These are phyloP conservation scores for Candida suzukii DNA, from an alignment of 805 yeast species.

Conservation along the genomic window DNA sequence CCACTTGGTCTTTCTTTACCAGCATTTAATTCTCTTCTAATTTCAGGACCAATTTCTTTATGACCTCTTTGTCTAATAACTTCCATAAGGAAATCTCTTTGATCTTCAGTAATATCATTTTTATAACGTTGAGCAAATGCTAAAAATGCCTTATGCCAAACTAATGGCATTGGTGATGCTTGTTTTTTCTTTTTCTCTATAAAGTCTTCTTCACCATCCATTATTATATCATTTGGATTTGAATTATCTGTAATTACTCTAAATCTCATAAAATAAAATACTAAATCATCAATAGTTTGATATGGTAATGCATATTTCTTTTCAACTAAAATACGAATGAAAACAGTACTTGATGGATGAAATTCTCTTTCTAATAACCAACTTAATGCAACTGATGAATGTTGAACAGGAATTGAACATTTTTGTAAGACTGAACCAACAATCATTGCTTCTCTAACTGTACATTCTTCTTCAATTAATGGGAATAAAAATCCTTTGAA, in stretches of 20 bases:
- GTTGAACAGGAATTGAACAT: conserved; percentile 89
- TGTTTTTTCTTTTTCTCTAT: conserved; percentile 25
- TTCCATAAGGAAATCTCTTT: conserved; percentile 87
- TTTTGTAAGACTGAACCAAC: conserved; percentile 87
- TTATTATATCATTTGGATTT: conserved; percentile 31
- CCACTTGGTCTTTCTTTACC: conserved; percentile 54
- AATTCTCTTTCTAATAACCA: conserved; percentile 78
- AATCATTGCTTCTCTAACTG: conserved; percentile 90
- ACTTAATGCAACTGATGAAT: conserved; percentile 91
- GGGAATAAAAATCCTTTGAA: conserved; percentile 96
- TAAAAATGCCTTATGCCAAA: conserved; percentile 95
- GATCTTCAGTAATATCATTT: conserved; percentile 98
- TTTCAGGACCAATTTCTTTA: conserved; percentile 85
- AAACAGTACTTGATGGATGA: conserved; percentile 82
- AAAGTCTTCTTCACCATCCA: conserved; percentile 21
- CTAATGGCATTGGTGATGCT: conserved; percentile 73
- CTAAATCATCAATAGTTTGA: conserved; percentile 91
- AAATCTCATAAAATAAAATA: conserved; percentile 89
- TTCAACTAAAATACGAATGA: conserved; percentile 82
- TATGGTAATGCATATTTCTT: conserved; percentile 96
- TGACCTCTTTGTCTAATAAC: conserved; percentile 88
- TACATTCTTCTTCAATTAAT: conserved; percentile 78
- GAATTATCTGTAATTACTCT: conserved; percentile 47
- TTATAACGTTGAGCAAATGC: conserved; percentile 94
- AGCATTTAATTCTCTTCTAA: conserved; percentile 85